Evolutionary conservation across 1,284 basidiomycete genomes (phyloP), one percentile per base, ranked within the genome.

Genomic region (Malassezia equina): DNA sequence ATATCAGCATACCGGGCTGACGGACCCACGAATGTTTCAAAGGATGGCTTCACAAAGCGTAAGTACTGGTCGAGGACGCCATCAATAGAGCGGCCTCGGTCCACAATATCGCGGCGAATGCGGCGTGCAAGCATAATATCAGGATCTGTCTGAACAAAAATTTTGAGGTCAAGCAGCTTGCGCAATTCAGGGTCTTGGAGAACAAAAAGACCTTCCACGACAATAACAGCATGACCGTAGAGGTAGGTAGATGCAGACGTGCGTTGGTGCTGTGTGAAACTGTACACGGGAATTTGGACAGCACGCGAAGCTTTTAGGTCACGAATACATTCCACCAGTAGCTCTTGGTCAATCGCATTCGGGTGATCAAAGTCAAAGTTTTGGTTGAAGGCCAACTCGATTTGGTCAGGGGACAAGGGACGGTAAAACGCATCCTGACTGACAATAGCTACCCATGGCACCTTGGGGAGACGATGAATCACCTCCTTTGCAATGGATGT

Each of bases 51-150:
- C 65, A 94, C 91, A 69, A 86, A 93, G 43, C 88, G 84, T 31
- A 93, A 80, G 68, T 93, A 90, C 84, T 96, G 93, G 65, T 91
- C 85, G 13, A 98, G 79, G 47, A 95, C 82, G 3, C 91, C 90
- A 0, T 84, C 82, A 0, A 95, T 85, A 58, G 81, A 84, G 55
- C 93, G 79, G 0, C 88, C 89, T 36, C 93, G 82, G 73, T 98
- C 90, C 62, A 84, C 82, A 7, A 88, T 82, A 68, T 98, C 93
- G 53, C 93, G 80, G 61, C 82, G 80, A 58, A 98, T 86, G 31
- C 93, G 83, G 47, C 93, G 81, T 2, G 93, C 90, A 40, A 98
- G 84, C 93, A 98, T 98, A 12, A 96, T 78, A 74, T 98, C 93
- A 2, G 90, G 86, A 72, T 96, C 93, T 51, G 88, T 90, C 52